Base-by-base conservation (phyloP, 345 rosid genomes). In the Linum lewisii region DNA sequence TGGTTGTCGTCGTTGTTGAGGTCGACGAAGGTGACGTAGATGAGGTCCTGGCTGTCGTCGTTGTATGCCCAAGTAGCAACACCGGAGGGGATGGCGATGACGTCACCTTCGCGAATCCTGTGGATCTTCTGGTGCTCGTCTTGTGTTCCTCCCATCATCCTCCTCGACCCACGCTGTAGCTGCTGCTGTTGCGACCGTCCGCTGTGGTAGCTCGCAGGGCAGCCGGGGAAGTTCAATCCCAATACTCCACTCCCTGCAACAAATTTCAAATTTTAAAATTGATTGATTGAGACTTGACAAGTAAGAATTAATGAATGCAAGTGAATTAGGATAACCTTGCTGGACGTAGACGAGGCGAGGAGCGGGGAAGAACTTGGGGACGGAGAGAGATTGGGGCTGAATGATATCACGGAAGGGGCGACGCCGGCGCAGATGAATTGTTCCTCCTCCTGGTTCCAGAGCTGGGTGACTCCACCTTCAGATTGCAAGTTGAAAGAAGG, bases 61-160 rank as follows among this genome's bases (percentile, higher is more conserved):
- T 77, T 73, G 64, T 70, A 69, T 61, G 66, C 58, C 81, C 81
- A 70, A n/a, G 67, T 70, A 14, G 73, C 64, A 0, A 62, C 66
- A 9, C 78, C 73, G 11, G 65, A 59, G 0, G 75, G 75, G 23
- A 77, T 22, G 61, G 71, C 73, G n/a, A 77, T 21, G 57, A 76
- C 15, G 32, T 76, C 80, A 0, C 80, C 80, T 0, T 45, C 64
- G 51, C 68, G 67, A n/a, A 72, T 49, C 24, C 65, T 57, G 11
- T 51, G 68, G 36, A 76, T 34, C 66, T 72, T 76, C 74, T 76
- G 77, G 70, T 72, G 80, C 59, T 50, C 56, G 71, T 76, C 77
- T 3, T 61, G 32, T n/a, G 16, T 29, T 15, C 44, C 64, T 9
- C 51, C 20, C 24, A n/a, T 57, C 57, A n/a, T 21, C 45, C 53